These are phyloP conservation scores for Diplotaxis tenuifolia DNA, from an alignment of 345 rosid genomes.

Conservation along the genomic window DNA sequence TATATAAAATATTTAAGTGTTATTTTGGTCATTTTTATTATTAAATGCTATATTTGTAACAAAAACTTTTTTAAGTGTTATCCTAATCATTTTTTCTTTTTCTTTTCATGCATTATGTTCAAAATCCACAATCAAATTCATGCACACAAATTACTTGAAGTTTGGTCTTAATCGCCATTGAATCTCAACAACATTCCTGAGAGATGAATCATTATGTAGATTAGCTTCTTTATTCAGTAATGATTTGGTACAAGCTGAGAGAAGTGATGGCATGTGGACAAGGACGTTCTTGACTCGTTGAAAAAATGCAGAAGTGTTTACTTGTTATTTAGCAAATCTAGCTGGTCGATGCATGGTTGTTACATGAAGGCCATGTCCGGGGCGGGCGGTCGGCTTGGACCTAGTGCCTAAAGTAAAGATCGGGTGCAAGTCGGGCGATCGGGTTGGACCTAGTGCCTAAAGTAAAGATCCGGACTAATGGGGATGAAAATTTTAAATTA, in stretches of 20 bases:
- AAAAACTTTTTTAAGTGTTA: no score
- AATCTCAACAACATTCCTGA: neutral
- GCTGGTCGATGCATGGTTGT: slow-evolving; percentile 8
- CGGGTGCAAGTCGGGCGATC: no score
- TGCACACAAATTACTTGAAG: neutral
- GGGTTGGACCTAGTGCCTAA: no score
- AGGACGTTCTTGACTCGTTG: neutral
- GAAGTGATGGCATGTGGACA: neutral
- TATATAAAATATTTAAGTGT: no score
- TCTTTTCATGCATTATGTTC: neutral
- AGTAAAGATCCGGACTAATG: no score
- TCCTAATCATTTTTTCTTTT: no score
- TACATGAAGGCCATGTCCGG: no score
- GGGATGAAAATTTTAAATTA: no score
- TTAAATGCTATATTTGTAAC: no score
- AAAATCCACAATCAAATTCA: neutral
- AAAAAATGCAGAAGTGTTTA: neutral
- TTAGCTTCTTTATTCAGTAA: neutral
- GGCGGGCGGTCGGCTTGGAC: no score
- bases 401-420: no score
- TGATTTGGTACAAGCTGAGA: neutral
- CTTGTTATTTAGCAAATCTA: slow-evolving; percentile 12
- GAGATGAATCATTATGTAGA: neutral
- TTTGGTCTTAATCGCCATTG: neutral
- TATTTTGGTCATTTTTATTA: no score